These are phyloP conservation scores for Miscanthus lutarioriparius DNA, from an alignment of 176 grass and related monocot genomes.

Conservation along the genomic window DNA sequence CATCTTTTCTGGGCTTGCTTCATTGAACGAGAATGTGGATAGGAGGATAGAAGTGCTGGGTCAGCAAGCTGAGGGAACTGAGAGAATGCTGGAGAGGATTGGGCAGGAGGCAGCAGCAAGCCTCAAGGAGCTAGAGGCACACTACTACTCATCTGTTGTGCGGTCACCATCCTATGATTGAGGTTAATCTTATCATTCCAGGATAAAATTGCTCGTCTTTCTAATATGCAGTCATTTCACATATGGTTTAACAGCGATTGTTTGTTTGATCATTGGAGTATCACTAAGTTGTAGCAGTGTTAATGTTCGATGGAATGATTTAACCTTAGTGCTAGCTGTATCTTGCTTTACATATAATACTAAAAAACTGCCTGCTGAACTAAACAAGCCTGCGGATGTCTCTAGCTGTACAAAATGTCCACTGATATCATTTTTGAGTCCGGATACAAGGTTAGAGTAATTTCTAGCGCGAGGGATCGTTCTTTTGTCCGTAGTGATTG, in stretches of 20 bases:
- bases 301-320: not conserved
- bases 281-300: not conserved
- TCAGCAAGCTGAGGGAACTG: constrained; percentile 61
- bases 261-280: not conserved
- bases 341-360: not conserved
- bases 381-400: no score
- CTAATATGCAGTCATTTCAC: not conserved
- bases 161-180: constrained; percentile 44
- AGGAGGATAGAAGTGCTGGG: constrained; percentile 62
- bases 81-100: constrained; percentile 80
- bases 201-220: not conserved
- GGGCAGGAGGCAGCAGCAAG: constrained; percentile 76
- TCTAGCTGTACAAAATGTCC: no score
- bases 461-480: no score
- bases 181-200: constrained; percentile 22
- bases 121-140: constrained; percentile 90
- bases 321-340: not conserved
- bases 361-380: no score
- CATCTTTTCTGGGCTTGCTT: constrained; percentile 87
- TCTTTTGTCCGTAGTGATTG: no score
- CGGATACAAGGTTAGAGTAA: no score
- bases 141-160: constrained; percentile 77
- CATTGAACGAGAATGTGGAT: constrained; percentile 89
- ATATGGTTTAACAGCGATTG: not conserved
- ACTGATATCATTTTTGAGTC: no score